These are phyloP conservation scores for Candida nemodendra DNA, from an alignment of 805 yeast genomes.

Conservation along the genomic window DNA sequence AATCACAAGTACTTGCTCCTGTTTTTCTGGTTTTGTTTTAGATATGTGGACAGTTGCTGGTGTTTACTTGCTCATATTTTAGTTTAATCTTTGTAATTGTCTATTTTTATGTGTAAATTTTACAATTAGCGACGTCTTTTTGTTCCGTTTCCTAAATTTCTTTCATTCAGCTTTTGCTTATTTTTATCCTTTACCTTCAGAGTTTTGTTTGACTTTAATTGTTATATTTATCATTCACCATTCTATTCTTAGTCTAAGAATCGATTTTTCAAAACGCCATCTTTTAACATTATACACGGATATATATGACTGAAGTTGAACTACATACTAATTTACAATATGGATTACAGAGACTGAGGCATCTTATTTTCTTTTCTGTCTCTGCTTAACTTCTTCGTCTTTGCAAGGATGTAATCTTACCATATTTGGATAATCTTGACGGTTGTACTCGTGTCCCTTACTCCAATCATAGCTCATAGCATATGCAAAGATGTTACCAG, in stretches of 20 bases:
- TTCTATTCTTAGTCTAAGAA: not conserved
- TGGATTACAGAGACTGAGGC: not conserved
- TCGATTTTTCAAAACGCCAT: too few relatives aligned
- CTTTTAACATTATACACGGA: too few relatives aligned
- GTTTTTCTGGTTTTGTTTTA: too few relatives aligned
- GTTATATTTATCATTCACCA: not conserved
- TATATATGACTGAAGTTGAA: too few relatives aligned
- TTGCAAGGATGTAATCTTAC: conserved; percentile 81
- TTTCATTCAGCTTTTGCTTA: conserved; percentile 1
- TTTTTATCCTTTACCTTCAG: not conserved
- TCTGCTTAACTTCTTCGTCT: conserved; percentile 80
- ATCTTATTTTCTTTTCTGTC: conserved; percentile 33
- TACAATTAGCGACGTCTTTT: conserved; percentile 1
- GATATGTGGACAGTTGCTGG: not conserved
- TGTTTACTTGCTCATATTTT: not conserved
- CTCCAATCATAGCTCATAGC: conserved; percentile 96
- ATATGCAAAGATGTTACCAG: conserved; percentile 84
- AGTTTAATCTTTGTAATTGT: conserved; percentile 2
- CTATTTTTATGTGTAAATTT: conserved; percentile 2
- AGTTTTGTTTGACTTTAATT: not conserved
- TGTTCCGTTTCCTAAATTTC: conserved; percentile 1
- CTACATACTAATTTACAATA: not conserved
- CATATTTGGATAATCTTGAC: conserved; percentile 69
- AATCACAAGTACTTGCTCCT: too few relatives aligned
- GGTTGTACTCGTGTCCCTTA: conserved; percentile 79